Evolutionary conservation across 345 rosid species (phyloP).

Genomic region (Brassica cretica): DNA sequence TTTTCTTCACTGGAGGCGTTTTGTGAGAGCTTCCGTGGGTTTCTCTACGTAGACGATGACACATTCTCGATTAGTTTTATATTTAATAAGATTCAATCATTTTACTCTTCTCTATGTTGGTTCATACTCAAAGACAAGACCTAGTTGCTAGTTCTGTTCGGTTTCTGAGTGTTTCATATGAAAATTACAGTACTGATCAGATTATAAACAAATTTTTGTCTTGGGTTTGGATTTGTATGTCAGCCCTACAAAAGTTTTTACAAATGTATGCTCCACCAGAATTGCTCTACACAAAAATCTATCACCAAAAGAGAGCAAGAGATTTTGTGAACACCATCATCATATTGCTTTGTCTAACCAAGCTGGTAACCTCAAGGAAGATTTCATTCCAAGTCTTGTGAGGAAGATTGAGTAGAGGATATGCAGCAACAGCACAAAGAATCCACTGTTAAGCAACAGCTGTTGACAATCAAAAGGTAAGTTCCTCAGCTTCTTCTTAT

Average conservation of each 20-base stretch:
- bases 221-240: neutral
- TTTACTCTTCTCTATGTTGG: neutral
- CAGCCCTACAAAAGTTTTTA: neutral
- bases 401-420: conserved; percentile 76
- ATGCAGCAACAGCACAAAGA: conserved; percentile 81
- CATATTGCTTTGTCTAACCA: conserved; percentile 80
- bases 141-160: neutral
- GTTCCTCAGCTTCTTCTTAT: conserved; percentile 1
- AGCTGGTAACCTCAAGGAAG: conserved; percentile 64
- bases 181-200: neutral
- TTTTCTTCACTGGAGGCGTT: conserved; percentile 40
- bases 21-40: conserved; percentile 37
- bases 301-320: neutral
- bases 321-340: conserved; percentile 17
- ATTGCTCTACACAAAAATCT: neutral
- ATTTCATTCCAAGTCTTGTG: conserved; percentile 76
- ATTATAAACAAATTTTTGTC: neutral
- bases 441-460: conserved; percentile 80
- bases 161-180: neutral
- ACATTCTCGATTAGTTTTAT: conserved; percentile 26
- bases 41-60: conserved; percentile 1
- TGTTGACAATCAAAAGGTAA: conserved; percentile 39
- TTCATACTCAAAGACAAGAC: neutral
- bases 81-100: conserved; percentile 25
- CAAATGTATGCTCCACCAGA: conserved; percentile 5